A percentile compares a stretch with the other conserved stretches of the same genome.
phyloP scores from a whole-genome alignment of 805 yeast species.

The Scheffersomyces lignosus region DNA sequence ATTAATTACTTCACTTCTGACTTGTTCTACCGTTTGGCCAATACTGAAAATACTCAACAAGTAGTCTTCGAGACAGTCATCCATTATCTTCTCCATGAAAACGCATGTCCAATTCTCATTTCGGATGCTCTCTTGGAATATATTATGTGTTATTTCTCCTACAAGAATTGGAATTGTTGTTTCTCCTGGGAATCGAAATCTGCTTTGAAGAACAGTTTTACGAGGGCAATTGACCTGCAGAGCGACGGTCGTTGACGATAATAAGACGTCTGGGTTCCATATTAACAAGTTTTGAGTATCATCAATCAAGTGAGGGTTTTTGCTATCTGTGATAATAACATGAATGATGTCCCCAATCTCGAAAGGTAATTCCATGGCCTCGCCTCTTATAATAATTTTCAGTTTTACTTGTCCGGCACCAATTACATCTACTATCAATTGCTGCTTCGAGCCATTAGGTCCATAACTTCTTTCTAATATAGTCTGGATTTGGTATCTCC shows the following conservation, averaged over 20 bases:
- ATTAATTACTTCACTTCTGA: slow-evolving; percentile 42
- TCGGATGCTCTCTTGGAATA: slow-evolving; percentile 62
- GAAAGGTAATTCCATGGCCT: slow-evolving; percentile 54
- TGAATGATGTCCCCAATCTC: slow-evolving; percentile 59
- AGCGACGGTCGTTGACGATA: slow-evolving; percentile 81
- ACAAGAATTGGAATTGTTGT: slow-evolving; percentile 62
- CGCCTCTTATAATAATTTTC: slow-evolving; percentile 59
- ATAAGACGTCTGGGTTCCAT: slow-evolving; percentile 78
- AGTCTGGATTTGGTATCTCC: slow-evolving; percentile 45
- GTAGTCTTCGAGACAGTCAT: slow-evolving; percentile 42
- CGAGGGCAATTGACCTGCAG: slow-evolving; percentile 74
- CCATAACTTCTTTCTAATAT: slow-evolving; percentile 33
- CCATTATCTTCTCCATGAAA: slow-evolving; percentile 39
- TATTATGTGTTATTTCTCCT: slow-evolving; percentile 81
- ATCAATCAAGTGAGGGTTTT: slow-evolving; percentile 49
- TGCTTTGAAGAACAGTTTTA: slow-evolving; percentile 58
- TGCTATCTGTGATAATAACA: slow-evolving; percentile 48
- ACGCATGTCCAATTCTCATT: slow-evolving; percentile 34
- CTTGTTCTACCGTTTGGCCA: slow-evolving; percentile 46
- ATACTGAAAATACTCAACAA: slow-evolving; percentile 56
- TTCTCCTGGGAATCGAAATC: slow-evolving; percentile 64
- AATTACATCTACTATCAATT: slow-evolving; percentile 54
- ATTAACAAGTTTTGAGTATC: slow-evolving; percentile 62
- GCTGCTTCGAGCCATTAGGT: slow-evolving; percentile 32
- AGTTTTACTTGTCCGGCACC: slow-evolving; percentile 30